Conservation (phyloP, 73 alveolate species). For the Tetrahymena borealis region DNA sequence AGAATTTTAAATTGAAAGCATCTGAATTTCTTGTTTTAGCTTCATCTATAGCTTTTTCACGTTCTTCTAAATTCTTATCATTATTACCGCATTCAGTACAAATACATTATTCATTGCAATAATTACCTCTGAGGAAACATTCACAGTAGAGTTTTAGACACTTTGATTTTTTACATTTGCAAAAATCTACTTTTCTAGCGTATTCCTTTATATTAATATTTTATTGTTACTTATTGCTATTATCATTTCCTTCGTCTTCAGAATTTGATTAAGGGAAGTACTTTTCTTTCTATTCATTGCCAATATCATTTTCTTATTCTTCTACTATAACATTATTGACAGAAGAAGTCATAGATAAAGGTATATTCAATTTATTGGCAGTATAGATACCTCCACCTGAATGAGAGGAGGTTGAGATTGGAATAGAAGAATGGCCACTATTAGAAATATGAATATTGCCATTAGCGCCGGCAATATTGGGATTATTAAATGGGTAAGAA, state of each 20-base stretch:
- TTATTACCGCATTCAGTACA: constrained; percentile 64
- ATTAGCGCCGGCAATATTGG: too few species aligned
- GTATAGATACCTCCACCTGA: background rate
- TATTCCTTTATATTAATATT: background rate
- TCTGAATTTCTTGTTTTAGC: constrained; percentile 51
- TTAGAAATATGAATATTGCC: too few species aligned
- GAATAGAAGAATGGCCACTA: background rate
- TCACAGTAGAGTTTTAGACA: constrained; percentile 73
- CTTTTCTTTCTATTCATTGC: background rate
- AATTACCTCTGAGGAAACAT: constrained; percentile 62
- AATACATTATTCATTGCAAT: constrained; percentile 54
- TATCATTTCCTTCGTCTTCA: background rate
- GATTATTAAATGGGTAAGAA: too few species aligned
- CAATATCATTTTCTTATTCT: background rate
- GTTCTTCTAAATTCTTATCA: constrained; percentile 43
- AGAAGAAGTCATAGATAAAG: background rate
- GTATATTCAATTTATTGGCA: background rate
- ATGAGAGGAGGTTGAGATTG: background rate
- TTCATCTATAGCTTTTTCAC: constrained; percentile 25
- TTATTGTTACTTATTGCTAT: background rate
- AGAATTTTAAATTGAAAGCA: constrained; percentile 63
- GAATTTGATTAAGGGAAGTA: background rate
- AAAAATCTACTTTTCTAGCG: constrained; percentile 4
- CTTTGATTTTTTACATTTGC: constrained; percentile 67
- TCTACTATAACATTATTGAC: background rate